Evolutionary conservation across 441 rosid species (phyloP).

Genomic region (Pelargonium citronellum): DNA sequence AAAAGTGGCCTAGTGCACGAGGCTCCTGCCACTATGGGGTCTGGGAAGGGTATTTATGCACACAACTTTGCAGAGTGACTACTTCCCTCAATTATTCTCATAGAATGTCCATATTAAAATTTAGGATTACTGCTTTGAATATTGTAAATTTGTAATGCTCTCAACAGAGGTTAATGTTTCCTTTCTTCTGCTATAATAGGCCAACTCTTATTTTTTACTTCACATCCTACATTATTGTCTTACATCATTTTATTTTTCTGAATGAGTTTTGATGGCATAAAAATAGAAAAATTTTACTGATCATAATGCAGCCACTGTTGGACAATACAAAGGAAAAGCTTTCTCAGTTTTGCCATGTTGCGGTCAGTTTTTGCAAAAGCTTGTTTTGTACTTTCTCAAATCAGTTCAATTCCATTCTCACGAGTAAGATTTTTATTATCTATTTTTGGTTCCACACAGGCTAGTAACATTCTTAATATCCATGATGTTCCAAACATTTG

Average conservation of each 20-base stretch:
- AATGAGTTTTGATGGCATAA: not conserved
- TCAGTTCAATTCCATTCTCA: conserved; percentile 12
- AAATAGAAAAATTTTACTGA: conserved; percentile 7
- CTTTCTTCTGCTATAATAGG: too few relatives aligned
- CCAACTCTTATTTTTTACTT: too few relatives aligned
- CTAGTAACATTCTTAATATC: conserved; percentile 57
- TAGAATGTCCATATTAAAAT: too few relatives aligned
- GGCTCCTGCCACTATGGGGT: too few relatives aligned
- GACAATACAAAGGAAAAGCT: conserved; percentile 58
- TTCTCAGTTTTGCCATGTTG: conserved; percentile 73
- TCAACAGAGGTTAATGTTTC: too few relatives aligned
- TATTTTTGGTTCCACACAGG: conserved; percentile 33
- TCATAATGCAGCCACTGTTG: conserved; percentile 48
- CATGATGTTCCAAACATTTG: conserved; percentile 78
- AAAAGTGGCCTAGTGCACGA: too few relatives aligned
- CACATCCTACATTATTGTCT: too few relatives aligned
- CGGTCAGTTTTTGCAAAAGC: conserved; percentile 36
- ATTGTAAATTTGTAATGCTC: too few relatives aligned
- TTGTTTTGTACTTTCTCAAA: conserved; percentile 13
- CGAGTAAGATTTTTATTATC: conserved; percentile 19
- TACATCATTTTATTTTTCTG: not conserved
- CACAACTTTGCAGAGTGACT: too few relatives aligned
- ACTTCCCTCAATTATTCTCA: too few relatives aligned
- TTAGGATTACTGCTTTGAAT: too few relatives aligned
- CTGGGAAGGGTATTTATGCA: too few relatives aligned